These are phyloP conservation scores for Poa annua DNA, from an alignment of 176 grass and related monocot genomes.

Conservation along the genomic window DNA sequence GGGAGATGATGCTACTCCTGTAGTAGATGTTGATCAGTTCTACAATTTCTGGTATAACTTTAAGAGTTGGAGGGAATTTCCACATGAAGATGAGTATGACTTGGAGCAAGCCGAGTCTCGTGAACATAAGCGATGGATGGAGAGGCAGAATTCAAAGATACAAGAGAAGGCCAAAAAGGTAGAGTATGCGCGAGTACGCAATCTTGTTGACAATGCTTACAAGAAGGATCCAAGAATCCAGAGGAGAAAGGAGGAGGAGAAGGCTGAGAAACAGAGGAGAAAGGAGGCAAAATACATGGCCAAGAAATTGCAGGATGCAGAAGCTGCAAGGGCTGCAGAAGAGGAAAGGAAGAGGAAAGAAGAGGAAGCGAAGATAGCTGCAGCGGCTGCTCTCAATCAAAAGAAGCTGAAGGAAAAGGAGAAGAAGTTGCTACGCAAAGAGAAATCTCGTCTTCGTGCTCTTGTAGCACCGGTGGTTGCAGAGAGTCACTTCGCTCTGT, in stretches of 20 bases:
- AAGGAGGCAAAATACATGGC: conserved; percentile 85
- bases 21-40: conserved; percentile 81
- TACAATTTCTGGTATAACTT: conserved; percentile 97
- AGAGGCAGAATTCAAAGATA: conserved; percentile 89
- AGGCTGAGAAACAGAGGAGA: conserved; percentile 86
- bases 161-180: conserved; percentile 89
- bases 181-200: conserved; percentile 71
- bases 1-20: conserved; percentile 69
- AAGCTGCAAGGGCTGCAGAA: conserved; percentile 70
- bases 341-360: conserved; percentile 79
- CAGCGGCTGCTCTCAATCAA: conserved; percentile 72
- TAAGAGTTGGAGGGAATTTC: conserved; percentile 98
- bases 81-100: conserved; percentile 91
- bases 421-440: conserved; percentile 92
- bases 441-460: conserved; percentile 73
- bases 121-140: conserved; percentile 99
- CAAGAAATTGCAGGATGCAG: conserved; percentile 90
- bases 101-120: conserved; percentile 96
- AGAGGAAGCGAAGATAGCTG: conserved; percentile 75
- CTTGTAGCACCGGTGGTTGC: conserved; percentile 50
- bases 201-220: conserved; percentile 92
- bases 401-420: conserved; percentile 96
- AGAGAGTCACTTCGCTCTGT: conserved; percentile 53
- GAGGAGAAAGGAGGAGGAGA: conserved; percentile 84
- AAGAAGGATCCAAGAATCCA: conserved; percentile 91